Evolutionary conservation across 23 red algal species (phyloP).

Genomic region (Gracilaria domingensis): DNA sequence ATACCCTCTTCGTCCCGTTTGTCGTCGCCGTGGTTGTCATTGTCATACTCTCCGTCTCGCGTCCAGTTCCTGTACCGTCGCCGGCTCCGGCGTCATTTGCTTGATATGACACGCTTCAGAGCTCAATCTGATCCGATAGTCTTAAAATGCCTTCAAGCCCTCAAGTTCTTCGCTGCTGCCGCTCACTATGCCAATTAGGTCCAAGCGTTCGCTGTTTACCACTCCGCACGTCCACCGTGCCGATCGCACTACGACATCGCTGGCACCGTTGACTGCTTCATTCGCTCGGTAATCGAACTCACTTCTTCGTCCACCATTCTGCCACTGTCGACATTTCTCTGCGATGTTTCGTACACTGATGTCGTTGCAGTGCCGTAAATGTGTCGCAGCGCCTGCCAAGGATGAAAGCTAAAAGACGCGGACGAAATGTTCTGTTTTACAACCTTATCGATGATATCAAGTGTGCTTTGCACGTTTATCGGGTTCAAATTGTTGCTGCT

Average conservation of each 20-base stretch:
- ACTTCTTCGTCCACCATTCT: neutral
- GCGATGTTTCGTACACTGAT: neutral
- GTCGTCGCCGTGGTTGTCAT: too few species aligned
- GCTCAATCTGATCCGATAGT: conserved; percentile 33
- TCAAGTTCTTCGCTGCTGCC: neutral
- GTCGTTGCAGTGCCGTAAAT: neutral
- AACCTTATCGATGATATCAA: neutral
- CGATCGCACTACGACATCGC: conserved; percentile 14
- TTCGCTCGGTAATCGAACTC: neutral
- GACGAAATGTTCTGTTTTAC: neutral
- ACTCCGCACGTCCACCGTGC: conserved; percentile 22
- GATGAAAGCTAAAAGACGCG: neutral
- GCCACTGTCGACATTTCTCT: neutral
- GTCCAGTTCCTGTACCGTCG: neutral
- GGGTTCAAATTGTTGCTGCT: neutral
- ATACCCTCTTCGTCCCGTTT: neutral
- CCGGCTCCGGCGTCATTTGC: conserved; percentile 16
- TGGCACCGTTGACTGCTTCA: neutral
- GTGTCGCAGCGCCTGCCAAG: neutral
- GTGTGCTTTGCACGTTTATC: neutral
- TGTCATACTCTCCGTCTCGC: neutral
- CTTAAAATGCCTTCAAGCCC: neutral
- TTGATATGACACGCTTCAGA: conserved; percentile 25
- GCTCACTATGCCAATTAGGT: neutral
- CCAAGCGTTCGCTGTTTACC: neutral